Evolutionary conservation across 495 filamentous ascomycete species (phyloP), one percentile per base, ranked within the genome.

Genomic region (Saxispiralis lemnorum): DNA sequence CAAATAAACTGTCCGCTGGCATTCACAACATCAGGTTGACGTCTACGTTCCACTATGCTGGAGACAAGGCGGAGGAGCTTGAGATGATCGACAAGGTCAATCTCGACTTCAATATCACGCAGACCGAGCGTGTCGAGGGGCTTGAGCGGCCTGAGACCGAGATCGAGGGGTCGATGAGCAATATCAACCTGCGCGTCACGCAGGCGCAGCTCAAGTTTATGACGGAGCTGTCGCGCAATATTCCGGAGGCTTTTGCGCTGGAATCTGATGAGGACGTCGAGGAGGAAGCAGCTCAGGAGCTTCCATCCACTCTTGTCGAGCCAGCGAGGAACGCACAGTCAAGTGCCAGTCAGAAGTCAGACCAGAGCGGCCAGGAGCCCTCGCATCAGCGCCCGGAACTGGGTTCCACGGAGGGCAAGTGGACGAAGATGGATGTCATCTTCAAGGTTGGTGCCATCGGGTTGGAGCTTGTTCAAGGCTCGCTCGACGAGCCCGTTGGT

Each of bases 81-180:
- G 83, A 97, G 58, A 79, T 97, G 64, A 87, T 97, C 45, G 84
- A 96, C 55, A 87, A 95, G 50, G 83, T 96, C 13, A 88, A 96
- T 55, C 66, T 97, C 31, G 82, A 80, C 30, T 95, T 95, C 62
- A 80, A 79, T 39, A 75, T 96, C 45, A 93, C 79, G 18, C 86
- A 92, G 54, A 70, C 83, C 6, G 89, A 96, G 52, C 89, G 96
- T 56, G 74, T 76, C 44, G 59, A 71, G 31, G 78, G 79, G 37
- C 66, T 72, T 41, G 75, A 88, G 49, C 74, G 89, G 42, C 89
- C 89, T 7, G 89, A 96, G 52, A 73, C 87, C 49, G 89, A 96
- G 63, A 75, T 95, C 12, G 78, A 87, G 57, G 84, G 89, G 10
- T 78, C 66, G 39, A 81, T 97, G 77, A 92, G 86, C 30, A 79